Evolutionary conservation across 257 asterid species (phyloP).

Genomic region (Apocynum venetum): DNA sequence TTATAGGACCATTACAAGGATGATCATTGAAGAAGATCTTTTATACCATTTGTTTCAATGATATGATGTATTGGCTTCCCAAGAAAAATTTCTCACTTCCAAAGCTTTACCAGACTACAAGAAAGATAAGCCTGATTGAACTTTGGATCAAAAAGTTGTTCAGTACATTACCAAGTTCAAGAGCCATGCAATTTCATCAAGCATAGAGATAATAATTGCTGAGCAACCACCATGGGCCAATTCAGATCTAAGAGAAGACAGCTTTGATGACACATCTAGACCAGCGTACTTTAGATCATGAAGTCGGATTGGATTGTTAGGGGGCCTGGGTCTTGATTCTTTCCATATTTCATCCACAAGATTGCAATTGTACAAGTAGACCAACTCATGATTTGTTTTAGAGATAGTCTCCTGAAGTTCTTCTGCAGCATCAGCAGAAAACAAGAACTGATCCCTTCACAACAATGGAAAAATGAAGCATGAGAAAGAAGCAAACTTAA

Average conservation of each 20-base stretch:
- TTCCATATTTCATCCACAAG: slow-evolving; percentile 97
- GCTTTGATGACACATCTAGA: slow-evolving; percentile 71
- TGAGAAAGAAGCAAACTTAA: slow-evolving; percentile 32
- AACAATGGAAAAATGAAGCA: slow-evolving; percentile 48
- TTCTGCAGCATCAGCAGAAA: slow-evolving; percentile 92
- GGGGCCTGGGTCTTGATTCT: slow-evolving; percentile 74
- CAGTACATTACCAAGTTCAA: slow-evolving; percentile 76
- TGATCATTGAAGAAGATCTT: background rate
- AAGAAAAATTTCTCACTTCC: background rate
- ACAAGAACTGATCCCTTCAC: slow-evolving; percentile 96
- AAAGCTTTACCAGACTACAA: background rate
- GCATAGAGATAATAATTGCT: slow-evolving; percentile 83
- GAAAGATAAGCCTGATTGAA: background rate
- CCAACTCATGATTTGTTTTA: slow-evolving; percentile 69
- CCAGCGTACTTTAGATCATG: slow-evolving; percentile 91
- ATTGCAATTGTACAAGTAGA: slow-evolving; percentile 69
- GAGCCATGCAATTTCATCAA: slow-evolving; percentile 97
- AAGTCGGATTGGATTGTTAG: slow-evolving; percentile 59
- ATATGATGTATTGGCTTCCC: background rate
- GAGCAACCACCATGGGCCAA: slow-evolving; percentile 69
- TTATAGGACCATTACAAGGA: background rate
- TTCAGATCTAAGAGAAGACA: slow-evolving; percentile 71
- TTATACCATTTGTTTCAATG: background rate
- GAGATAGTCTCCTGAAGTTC: slow-evolving; percentile 82
- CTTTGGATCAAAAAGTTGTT: background rate